Percentiles rank a stretch among this genome's conserved stretches.
Conservation (phyloP, 768 basidiomycete genomes). For the Paxillus ammoniavirescens region DNA sequence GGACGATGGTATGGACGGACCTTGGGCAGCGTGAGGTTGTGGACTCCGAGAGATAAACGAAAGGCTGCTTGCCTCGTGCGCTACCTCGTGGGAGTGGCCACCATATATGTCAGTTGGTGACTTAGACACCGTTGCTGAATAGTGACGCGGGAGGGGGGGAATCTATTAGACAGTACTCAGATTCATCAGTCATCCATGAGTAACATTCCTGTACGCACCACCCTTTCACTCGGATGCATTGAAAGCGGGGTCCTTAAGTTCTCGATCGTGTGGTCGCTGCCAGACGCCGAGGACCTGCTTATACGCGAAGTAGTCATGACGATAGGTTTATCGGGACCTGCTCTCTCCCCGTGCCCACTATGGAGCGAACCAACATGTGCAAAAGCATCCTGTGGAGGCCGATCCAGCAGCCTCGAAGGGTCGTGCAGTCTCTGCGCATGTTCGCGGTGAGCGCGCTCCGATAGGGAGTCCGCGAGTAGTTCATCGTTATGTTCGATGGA, state of each 20-base stretch:
- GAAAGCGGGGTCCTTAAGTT: constrained; percentile 20
- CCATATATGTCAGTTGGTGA: constrained; percentile 32
- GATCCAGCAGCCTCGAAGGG: constrained; percentile 24
- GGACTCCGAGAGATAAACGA: background rate
- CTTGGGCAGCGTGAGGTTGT: constrained; percentile 14
- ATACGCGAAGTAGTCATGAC: constrained; percentile 19
- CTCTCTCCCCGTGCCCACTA: constrained; percentile 15
- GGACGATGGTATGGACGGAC: constrained; percentile 23
- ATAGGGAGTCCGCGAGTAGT: constrained; percentile 18
- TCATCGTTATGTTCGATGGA: constrained; percentile 21
- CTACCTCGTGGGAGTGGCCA: constrained; percentile 18
- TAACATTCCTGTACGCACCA: constrained; percentile 15
- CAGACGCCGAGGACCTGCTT: constrained; percentile 19
- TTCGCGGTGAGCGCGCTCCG: constrained; percentile 23
- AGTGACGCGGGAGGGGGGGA: constrained; percentile 27
- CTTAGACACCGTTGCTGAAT: constrained; percentile 17
- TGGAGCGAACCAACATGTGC: constrained; percentile 19
- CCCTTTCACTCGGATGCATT: constrained; percentile 24
- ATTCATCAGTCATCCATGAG: background rate
- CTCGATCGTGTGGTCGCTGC: constrained; percentile 33
- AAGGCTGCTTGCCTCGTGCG: constrained; percentile 11
- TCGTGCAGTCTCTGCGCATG: constrained; percentile 17
- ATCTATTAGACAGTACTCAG: constrained; percentile 17
- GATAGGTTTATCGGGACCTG: constrained; percentile 18
- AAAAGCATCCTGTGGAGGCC: constrained; percentile 14